phyloP scores from a whole-genome alignment of 148 eudicot genomes.

The Agrostemma githago region DNA sequence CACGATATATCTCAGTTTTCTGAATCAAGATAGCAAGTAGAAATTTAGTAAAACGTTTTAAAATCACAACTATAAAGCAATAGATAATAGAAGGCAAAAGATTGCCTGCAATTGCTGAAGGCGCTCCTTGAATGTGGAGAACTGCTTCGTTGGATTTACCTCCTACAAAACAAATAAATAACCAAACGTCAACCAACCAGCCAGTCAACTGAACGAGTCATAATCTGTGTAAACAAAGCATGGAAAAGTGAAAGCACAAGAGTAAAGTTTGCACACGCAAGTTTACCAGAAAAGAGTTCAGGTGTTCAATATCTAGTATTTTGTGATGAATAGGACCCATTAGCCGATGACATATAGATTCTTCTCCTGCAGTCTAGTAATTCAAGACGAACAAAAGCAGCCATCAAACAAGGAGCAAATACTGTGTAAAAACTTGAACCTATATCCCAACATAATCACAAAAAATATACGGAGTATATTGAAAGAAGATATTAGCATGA shows the following conservation, averaged over 20 bases:
- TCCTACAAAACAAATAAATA: conserved; percentile 36
- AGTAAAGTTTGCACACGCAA: conserved; percentile 5
- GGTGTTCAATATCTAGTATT: conserved; percentile 51
- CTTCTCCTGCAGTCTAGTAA: conserved; percentile 40
- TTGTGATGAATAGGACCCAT: conserved; percentile 75
- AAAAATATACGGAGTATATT: background rate
- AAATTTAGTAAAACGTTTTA: conserved; percentile 10
- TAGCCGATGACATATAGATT: conserved; percentile 61
- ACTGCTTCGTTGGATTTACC: conserved; percentile 33
- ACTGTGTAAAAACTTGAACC: background rate
- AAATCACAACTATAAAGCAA: background rate
- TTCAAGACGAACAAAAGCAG: conserved; percentile 11
- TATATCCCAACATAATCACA: background rate
- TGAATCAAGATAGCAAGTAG: conserved; percentile 29
- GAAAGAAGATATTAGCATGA: background rate
- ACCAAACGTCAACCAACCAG: background rate
- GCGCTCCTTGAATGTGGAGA: conserved; percentile 63
- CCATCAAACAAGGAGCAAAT: conserved; percentile 11
- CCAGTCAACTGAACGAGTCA: conserved; percentile 1
- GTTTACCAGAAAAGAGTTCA: conserved; percentile 49
- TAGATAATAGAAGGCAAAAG: conserved; percentile 7
- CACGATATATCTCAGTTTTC: conserved; percentile 59
- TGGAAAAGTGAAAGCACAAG: background rate
- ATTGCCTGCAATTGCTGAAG: conserved; percentile 69
- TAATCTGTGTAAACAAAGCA: conserved; percentile 1